Conservation (phyloP, 495 filamentous ascomycete genomes). For the Hypomontagnella monticulosa region DNA sequence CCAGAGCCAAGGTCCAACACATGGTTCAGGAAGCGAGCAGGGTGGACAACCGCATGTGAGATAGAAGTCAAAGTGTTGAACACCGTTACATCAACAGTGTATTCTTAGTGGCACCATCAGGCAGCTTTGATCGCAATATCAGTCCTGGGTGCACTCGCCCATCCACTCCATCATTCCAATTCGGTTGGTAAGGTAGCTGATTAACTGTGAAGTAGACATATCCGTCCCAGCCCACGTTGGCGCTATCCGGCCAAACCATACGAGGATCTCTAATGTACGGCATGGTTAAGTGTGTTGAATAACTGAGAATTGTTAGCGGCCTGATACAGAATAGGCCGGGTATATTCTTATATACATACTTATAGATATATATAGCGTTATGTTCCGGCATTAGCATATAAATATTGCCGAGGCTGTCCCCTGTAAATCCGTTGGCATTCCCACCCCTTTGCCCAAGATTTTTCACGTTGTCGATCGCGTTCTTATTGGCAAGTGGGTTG, state of each 20-base stretch:
- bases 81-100: slow-evolving; percentile 18
- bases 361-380: slow-evolving; percentile 53
- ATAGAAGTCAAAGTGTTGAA: too few relatives aligned
- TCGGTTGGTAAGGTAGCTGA: slow-evolving; percentile 43
- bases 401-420: slow-evolving; percentile 49
- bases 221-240: slow-evolving; percentile 49
- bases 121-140: slow-evolving; percentile 26
- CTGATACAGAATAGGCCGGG: too few relatives aligned
- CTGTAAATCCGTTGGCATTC: slow-evolving; percentile 52
- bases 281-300: slow-evolving; percentile 42
- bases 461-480: slow-evolving; percentile 49
- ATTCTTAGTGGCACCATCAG: slow-evolving; percentile 38
- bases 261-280: slow-evolving; percentile 52
- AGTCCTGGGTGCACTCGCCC: slow-evolving; percentile 28
- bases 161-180: slow-evolving; percentile 36
- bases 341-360: slow-evolving; percentile 29
- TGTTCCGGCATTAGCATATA: slow-evolving; percentile 55
- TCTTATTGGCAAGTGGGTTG: slow-evolving; percentile 47
- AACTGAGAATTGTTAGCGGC: slow-evolving; percentile 15
- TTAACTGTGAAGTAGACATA: slow-evolving; percentile 58
- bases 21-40: slow-evolving; percentile 42
- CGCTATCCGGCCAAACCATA: slow-evolving; percentile 54
- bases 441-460: slow-evolving; percentile 51
- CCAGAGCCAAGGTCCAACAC: slow-evolving; percentile 42
- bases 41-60: slow-evolving; percentile 11